phyloP scores from a whole-genome alignment of 345 rosid species.

The Ceriops tagal region DNA sequence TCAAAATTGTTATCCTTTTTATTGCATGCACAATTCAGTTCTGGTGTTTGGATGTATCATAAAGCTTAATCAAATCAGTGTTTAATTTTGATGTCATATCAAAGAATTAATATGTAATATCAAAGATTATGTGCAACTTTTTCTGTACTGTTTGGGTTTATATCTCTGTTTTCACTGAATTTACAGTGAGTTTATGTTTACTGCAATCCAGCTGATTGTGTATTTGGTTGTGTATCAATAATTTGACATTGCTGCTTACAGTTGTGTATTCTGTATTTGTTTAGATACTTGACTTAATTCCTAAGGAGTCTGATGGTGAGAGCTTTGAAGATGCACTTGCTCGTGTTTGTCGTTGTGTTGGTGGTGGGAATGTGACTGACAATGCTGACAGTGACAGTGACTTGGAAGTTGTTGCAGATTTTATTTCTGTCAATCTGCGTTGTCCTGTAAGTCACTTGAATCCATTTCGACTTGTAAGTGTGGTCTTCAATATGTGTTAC shows the following conservation, averaged over 20 bases:
- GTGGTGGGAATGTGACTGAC: slow-evolving; percentile 78
- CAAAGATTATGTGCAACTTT: too few relatives aligned
- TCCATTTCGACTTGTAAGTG: background rate
- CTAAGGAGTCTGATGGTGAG: slow-evolving; percentile 84
- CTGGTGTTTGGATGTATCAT: too few relatives aligned
- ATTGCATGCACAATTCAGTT: too few relatives aligned
- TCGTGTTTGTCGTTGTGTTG: slow-evolving; percentile 88
- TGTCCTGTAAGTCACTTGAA: slow-evolving; percentile 75
- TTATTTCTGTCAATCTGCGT: slow-evolving; percentile 70
- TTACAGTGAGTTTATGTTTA: too few relatives aligned
- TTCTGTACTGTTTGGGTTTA: too few relatives aligned
- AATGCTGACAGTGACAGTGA: slow-evolving; percentile 95
- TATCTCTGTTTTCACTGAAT: too few relatives aligned
- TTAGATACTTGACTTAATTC: slow-evolving; percentile 76
- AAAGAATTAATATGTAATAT: too few relatives aligned
- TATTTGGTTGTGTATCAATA: background rate
- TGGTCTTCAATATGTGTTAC: too few relatives aligned
- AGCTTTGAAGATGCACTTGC: slow-evolving; percentile 76
- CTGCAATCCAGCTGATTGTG: too few relatives aligned
- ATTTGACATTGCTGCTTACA: background rate
- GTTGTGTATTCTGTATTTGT: slow-evolving; percentile 10
- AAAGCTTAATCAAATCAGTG: too few relatives aligned
- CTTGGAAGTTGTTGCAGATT: slow-evolving; percentile 94
- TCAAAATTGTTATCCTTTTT: too few relatives aligned
- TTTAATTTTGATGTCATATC: too few relatives aligned